These are phyloP conservation scores for Erodium maritimum DNA, from an alignment of 345 rosid genomes.

Conservation along the genomic window DNA sequence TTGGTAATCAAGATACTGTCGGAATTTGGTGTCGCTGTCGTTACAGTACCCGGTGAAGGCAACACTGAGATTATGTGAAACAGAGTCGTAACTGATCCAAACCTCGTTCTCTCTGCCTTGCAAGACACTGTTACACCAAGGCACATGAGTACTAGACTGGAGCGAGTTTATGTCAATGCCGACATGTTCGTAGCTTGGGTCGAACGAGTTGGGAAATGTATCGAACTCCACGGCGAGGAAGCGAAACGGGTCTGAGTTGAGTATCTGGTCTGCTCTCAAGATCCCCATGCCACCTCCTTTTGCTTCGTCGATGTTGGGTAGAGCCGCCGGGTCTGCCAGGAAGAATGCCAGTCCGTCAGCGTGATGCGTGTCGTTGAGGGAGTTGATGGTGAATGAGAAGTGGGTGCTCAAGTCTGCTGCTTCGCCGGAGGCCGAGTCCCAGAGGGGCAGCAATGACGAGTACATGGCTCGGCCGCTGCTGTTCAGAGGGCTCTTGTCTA, in stretches of 20 bases:
- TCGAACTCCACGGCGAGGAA: conserved; percentile 14
- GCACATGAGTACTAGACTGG: not conserved
- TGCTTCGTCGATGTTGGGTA: not conserved
- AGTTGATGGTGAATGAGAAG: conserved; percentile 4
- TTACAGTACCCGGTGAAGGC: too few species aligned
- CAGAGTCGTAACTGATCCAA: too few species aligned
- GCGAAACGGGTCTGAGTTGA: not conserved
- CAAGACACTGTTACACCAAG: not conserved
- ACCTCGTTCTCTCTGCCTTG: too few species aligned
- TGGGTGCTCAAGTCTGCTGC: conserved; percentile 5
- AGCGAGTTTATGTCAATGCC: conserved; percentile 1
- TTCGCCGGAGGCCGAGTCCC: conserved; percentile 8
- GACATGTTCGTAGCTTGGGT: not conserved
- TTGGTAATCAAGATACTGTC: too few species aligned
- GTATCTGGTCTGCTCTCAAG: not conserved
- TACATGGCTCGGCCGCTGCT: conserved; percentile 8
- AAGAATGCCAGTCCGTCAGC: conserved; percentile 11
- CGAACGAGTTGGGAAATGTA: conserved; percentile 2
- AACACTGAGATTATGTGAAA: too few species aligned
- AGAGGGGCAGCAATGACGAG: conserved; percentile 4
- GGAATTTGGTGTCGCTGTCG: too few species aligned
- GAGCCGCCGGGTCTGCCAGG: conserved; percentile 7
- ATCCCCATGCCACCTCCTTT: conserved; percentile 7
- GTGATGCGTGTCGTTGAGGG: not conserved
- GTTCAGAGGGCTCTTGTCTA: not conserved